These are phyloP conservation scores for Albugo laibachii DNA, from an alignment of 352 stramenopile species.

Conservation along the genomic window DNA sequence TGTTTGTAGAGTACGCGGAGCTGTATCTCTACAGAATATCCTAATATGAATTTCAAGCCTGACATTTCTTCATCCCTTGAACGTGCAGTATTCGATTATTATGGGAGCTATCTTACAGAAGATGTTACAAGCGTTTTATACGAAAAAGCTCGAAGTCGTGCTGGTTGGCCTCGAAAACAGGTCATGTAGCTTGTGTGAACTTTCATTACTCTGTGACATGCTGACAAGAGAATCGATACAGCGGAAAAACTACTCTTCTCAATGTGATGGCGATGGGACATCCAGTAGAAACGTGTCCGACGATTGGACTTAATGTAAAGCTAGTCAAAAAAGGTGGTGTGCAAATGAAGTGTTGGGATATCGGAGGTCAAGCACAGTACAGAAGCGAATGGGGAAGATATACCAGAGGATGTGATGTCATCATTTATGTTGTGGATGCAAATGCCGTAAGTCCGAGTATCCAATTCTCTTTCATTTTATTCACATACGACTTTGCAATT, in stretches of 20 bases:
- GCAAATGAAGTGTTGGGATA: conserved; percentile 99
- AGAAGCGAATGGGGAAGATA: conserved; percentile 87
- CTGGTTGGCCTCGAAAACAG: conserved; percentile 94
- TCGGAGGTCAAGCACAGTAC: conserved; percentile 94
- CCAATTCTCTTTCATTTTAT: background rate
- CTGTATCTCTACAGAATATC: no score
- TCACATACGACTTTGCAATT: background rate
- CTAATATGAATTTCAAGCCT: no score
- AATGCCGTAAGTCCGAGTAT: conserved; percentile 55
- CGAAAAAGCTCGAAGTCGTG: conserved; percentile 93
- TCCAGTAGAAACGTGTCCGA: conserved; percentile 92
- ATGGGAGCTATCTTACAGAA: conserved; percentile 89
- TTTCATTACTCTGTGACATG: background rate
- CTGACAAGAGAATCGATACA: conserved; percentile 10
- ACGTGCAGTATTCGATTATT: no score
- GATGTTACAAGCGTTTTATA: conserved; percentile 93
- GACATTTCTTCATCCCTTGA: no score
- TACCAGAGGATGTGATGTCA: conserved; percentile 94
- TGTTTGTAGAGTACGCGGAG: no score
- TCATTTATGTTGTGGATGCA: conserved; percentile 97
- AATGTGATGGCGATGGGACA: conserved; percentile 92
- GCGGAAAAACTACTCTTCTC: conserved; percentile 91
- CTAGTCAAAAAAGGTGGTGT: conserved; percentile 88
- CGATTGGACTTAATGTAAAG: conserved; percentile 95
- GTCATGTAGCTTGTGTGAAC: conserved; percentile 9